Percentiles rank a stretch among this genome's conserved stretches.
phyloP scores from a whole-genome alignment of 768 basidiomycete genomes.

The Boletus eberwhitei region DNA sequence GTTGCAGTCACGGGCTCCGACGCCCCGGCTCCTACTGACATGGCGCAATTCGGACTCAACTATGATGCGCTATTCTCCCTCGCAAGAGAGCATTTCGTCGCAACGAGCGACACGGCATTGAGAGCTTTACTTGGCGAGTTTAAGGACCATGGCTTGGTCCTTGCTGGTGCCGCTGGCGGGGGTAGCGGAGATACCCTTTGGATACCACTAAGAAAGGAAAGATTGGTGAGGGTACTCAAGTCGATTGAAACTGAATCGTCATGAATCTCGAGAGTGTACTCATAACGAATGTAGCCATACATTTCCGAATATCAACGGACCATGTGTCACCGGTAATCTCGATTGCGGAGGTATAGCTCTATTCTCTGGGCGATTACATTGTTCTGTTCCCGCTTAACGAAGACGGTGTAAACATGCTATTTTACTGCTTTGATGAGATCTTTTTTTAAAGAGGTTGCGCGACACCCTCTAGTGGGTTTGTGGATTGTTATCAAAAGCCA shows the following conservation, averaged over 20 bases:
- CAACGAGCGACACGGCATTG: slow-evolving; percentile 82
- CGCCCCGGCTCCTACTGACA: slow-evolving; percentile 9
- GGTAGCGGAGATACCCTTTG: slow-evolving; percentile 62
- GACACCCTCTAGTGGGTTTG: not conserved
- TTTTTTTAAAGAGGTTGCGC: not conserved
- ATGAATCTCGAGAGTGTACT: slow-evolving; percentile 5
- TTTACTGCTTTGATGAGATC: not conserved
- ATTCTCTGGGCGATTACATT: not conserved
- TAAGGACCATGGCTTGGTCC: slow-evolving; percentile 84
- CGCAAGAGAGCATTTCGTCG: slow-evolving; percentile 82
- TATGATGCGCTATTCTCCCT: slow-evolving; percentile 69
- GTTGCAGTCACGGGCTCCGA: slow-evolving; percentile 5
- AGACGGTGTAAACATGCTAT: not conserved
- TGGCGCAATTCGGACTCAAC: slow-evolving; percentile 52
- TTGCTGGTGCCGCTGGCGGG: slow-evolving; percentile 40
- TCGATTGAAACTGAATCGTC: slow-evolving; percentile 23
- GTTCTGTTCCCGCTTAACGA: not conserved
- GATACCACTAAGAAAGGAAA: slow-evolving; percentile 83
- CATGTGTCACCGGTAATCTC: not conserved
- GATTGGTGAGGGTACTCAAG: slow-evolving; percentile 49
- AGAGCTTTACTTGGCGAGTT: slow-evolving; percentile 85
- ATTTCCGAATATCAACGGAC: not conserved
- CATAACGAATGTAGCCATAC: not conserved
- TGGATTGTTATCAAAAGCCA: not conserved
- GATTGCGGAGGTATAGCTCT: not conserved